Evolutionary conservation across 2,329 filamentous ascomycete genomes (phyloP).

Genomic region (Whalleya microplaca): DNA sequence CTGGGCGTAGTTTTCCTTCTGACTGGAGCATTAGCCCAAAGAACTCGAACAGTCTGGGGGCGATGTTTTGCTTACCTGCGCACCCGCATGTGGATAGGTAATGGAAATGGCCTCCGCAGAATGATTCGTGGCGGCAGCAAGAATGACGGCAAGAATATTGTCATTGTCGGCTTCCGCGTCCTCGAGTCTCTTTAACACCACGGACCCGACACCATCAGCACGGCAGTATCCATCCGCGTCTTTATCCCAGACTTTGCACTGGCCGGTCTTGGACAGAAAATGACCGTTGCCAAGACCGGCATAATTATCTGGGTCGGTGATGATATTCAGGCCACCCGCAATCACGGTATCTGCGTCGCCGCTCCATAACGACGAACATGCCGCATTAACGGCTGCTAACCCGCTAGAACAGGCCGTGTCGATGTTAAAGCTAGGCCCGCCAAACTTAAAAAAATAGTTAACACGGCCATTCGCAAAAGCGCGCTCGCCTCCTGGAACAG

Average conservation of each 20-base stretch:
- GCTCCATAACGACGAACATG: slow-evolving; percentile 63
- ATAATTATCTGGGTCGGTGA: slow-evolving; percentile 68
- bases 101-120: slow-evolving; percentile 72
- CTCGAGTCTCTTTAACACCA: slow-evolving; percentile 31
- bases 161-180: slow-evolving; percentile 50
- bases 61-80: slow-evolving; percentile 24
- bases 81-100: slow-evolving; percentile 68
- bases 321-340: slow-evolving; percentile 64
- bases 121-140: slow-evolving; percentile 70
- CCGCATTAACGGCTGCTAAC: slow-evolving; percentile 29
- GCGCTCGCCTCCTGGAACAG: slow-evolving; percentile 39
- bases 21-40: slow-evolving; percentile 31
- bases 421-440: slow-evolving; percentile 34
- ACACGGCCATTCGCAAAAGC: slow-evolving; percentile 44
- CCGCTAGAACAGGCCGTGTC: slow-evolving; percentile 39
- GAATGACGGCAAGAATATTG: slow-evolving; percentile 39
- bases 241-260: slow-evolving; percentile 52
- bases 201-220: slow-evolving; percentile 27
- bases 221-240: slow-evolving; percentile 51
- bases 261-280: slow-evolving; percentile 55
- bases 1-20: slow-evolving; percentile 62
- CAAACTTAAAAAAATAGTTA: slow-evolving; percentile 42
- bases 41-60: no score
- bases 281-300: slow-evolving; percentile 64
- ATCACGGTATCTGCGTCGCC: slow-evolving; percentile 67